Conservation (phyloP, 495 filamentous ascomycete genomes). For the Aspergillus indologenus region DNA sequence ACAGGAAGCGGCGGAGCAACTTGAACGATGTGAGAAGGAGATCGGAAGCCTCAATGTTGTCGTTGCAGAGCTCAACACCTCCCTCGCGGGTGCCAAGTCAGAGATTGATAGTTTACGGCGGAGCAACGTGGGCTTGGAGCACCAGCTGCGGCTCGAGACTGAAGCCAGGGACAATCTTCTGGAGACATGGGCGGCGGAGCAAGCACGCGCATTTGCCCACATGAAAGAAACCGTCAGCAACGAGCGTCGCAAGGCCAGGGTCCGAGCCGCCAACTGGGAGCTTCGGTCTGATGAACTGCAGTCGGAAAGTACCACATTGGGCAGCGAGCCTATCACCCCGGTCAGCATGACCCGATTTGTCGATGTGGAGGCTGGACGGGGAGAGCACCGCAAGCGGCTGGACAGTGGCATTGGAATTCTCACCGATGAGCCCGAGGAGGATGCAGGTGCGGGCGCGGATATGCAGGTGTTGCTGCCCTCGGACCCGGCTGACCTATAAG, state of each 20-base stretch:
- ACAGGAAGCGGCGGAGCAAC: constrained; percentile 28
- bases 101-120: constrained; percentile 33
- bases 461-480: constrained; percentile 14
- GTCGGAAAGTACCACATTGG: constrained; percentile 47
- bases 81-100: constrained; percentile 29
- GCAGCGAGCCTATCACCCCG: constrained; percentile 45
- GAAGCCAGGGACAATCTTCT: constrained; percentile 38
- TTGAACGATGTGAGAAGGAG: constrained; percentile 43
- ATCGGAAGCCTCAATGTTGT: constrained; percentile 38
- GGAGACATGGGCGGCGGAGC: constrained; percentile 39
- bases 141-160: constrained; percentile 33
- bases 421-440: constrained; percentile 47
- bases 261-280: constrained; percentile 41
- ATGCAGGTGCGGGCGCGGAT: constrained; percentile 26
- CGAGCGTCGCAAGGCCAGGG: constrained; percentile 38
- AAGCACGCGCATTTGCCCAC: constrained; percentile 35
- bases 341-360: constrained; percentile 43
- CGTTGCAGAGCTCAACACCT: constrained; percentile 38
- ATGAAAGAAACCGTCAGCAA: constrained; percentile 41
- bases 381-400: constrained; percentile 46
- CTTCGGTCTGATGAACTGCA: constrained; percentile 47
- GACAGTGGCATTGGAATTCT: constrained; percentile 63
- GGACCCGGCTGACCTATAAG: constrained; percentile 25
- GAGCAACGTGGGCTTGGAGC: constrained; percentile 36
- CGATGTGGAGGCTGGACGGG: constrained; percentile 47